phyloP scores from a whole-genome alignment of 225 moss, liverwort and hornwort species.

The Bryum argenteum region DNA sequence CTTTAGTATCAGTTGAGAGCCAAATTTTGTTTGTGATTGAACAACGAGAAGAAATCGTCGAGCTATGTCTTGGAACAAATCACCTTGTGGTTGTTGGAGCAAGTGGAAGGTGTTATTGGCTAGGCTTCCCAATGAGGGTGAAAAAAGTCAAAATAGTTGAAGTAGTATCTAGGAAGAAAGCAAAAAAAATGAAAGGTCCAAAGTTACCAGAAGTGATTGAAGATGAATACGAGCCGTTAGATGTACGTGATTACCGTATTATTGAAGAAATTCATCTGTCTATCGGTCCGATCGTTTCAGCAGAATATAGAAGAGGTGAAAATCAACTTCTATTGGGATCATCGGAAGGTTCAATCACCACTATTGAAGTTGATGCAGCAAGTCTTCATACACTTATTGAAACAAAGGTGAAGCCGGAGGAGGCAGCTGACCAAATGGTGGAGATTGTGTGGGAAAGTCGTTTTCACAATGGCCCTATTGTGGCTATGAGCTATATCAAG shows the following conservation, averaged over 20 bases:
- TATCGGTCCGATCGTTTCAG: slow-evolving; percentile 42
- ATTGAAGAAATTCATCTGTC: slow-evolving; percentile 36
- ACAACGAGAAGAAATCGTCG: slow-evolving; percentile 29
- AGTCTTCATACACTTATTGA: slow-evolving; percentile 50
- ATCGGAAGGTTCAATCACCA: slow-evolving; percentile 58
- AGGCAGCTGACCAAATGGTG: slow-evolving; percentile 12
- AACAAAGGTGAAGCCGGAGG: not conserved
- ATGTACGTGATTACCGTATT: slow-evolving; percentile 28
- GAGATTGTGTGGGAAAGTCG: slow-evolving; percentile 65
- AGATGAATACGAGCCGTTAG: slow-evolving; percentile 33
- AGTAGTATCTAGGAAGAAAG: slow-evolving; percentile 35
- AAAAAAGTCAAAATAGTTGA: slow-evolving; percentile 46
- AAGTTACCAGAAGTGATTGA: not conserved
- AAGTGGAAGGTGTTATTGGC: slow-evolving; percentile 65
- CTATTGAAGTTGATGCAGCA: slow-evolving; percentile 45
- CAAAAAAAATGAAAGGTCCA: slow-evolving; percentile 25
- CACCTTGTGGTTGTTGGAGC: slow-evolving; percentile 56
- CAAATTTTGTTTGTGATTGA: slow-evolving; percentile 40
- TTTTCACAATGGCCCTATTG: slow-evolving; percentile 73
- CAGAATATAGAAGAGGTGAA: slow-evolving; percentile 64
- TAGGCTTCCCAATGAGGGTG: slow-evolving; percentile 51
- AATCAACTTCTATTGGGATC: slow-evolving; percentile 70
- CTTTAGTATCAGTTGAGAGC: slow-evolving; percentile 9
- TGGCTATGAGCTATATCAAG: slow-evolving; percentile 70
- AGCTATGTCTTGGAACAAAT: slow-evolving; percentile 62